Conservation (phyloP, 176 grass and related monocot species). For the Sorghum bicolor region Sorghum_bicolor_NCBIv3 NC_012875.2:60314001-60314500, state of each 20-base stretch:
- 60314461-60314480: not conserved
- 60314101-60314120: not conserved
- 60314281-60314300: too few species aligned
- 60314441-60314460: not conserved
- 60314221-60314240: not conserved
- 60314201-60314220: not conserved
- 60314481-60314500: not conserved
- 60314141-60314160: slow-evolving; percentile 58
- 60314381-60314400: too few species aligned
- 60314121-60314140: slow-evolving; percentile 54
- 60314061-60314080: not conserved
- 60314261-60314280: not conserved
- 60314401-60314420: not conserved
- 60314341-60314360: too few species aligned
- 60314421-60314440: not conserved
- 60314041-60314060: not conserved
- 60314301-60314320: too few species aligned
- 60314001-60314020: not conserved
- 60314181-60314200: slow-evolving; percentile 41
- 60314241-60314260: not conserved
- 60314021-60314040: not conserved
- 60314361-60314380: too few species aligned
- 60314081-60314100: not conserved
- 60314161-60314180: slow-evolving; percentile 67
- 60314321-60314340: too few species aligned